Evolutionary conservation across 2,329 filamentous ascomycete species (phyloP), one percentile per base, ranked within the genome.

Genomic region (Scedosporium minutisporum): DNA sequence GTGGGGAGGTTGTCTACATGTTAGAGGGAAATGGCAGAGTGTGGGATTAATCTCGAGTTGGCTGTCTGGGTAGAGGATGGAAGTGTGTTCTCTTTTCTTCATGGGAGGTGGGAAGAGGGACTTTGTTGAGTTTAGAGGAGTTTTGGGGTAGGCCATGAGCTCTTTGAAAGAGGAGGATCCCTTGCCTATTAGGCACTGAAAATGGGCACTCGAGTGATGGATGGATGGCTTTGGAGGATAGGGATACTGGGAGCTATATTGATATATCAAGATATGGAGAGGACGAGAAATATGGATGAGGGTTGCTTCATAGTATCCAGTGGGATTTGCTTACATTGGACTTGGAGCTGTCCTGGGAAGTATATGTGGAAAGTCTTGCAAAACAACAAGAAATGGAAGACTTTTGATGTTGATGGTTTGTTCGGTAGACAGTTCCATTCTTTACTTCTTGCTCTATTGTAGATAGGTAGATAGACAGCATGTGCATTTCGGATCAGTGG

Each of bases 381-480:
- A 38, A 12, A 38, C 9, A 38, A 6, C 33, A 38, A 38, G 46
- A 23, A 51, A 12, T 1, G 21, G 38, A 7, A 25, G 38, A 9
- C 9, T 18, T 44, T 10, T 21, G 16, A n/a, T 7, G 58, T 18
- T 7, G 41, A 46, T 58, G 10, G 57, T 21, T 23, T 3, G 5
- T 42, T 60, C n/a, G n/a, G 25, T 48, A 27, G 41, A 38, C 16
- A 14, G 9, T n/a, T 16, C 23, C 3, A 29, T 23, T 57, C 12
- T 29, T 57, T 25, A 2, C 14, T 23, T 55, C 21, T 29, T 27
- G 12, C 51, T 57, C 23, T 27, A 6, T 61, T 16, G 44, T 53
- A 61, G 59, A 53, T 61, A 61, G 59, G 59, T 61, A 61, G 59
- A 53, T 53, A 61, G 59, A 51, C n/a, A 21, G 44, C 44, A 48